A percentile compares a stretch with the other conserved stretches of the same genome.
These are phyloP conservation scores for Rhizopus microsporus DNA, from an alignment of 371 early-diverging fungal species.

Conservation along the genomic window DNA sequence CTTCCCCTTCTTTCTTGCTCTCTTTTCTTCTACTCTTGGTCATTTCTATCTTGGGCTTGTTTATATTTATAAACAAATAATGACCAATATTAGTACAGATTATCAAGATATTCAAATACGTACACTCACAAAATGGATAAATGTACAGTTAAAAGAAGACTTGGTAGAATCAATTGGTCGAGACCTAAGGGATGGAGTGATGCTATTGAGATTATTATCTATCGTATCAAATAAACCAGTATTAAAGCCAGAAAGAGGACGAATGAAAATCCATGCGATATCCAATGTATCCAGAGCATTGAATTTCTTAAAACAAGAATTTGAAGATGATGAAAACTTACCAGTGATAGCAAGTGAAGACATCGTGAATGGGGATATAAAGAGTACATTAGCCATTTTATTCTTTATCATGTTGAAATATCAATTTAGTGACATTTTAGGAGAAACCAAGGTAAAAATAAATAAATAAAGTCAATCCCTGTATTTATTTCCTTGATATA, in stretches of 20 bases:
- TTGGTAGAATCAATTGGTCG: conserved; percentile 43
- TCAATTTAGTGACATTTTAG: conserved; percentile 53
- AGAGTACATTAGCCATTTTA: conserved; percentile 78
- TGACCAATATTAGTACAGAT: conserved; percentile 36
- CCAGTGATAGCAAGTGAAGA: conserved; percentile 80
- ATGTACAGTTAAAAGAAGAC: conserved; percentile 64
- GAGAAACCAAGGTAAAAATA: conserved; percentile 2
- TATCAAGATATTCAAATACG: conserved; percentile 70
- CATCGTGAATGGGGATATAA: conserved; percentile 83
- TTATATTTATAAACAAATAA: conserved; percentile 15
- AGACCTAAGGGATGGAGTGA: conserved; percentile 66
- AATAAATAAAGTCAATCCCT: not conserved
- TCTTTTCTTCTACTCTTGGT: not conserved
- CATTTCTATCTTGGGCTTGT: too few relatives aligned
- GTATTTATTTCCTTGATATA: not conserved
- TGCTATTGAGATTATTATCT: conserved; percentile 58
- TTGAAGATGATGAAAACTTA: conserved; percentile 56
- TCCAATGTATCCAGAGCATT: conserved; percentile 79
- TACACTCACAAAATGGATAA: conserved; percentile 85
- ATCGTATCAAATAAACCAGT: conserved; percentile 46
- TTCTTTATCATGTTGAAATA: conserved; percentile 79
- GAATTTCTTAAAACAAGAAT: conserved; percentile 61
- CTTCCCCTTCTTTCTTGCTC: not conserved
- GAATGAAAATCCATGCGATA: conserved; percentile 75
- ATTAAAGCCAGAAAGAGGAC: conserved; percentile 60